These are phyloP conservation scores for Alternaria novae-zelandiae DNA, from an alignment of 2,329 filamentous ascomycete genomes.

Conservation along the genomic window DNA sequence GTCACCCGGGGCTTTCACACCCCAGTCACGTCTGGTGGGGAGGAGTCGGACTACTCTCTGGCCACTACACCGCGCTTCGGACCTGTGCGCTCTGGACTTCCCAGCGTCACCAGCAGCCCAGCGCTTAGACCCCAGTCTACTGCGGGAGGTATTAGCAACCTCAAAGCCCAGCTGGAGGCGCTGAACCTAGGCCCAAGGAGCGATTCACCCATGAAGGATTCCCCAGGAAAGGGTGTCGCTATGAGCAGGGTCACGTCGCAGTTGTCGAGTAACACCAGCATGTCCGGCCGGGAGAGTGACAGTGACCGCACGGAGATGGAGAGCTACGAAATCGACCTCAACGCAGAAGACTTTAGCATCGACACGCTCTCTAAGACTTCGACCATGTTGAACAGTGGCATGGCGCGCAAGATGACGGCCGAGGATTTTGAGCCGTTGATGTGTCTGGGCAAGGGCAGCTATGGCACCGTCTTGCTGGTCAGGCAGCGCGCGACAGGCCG, in stretches of 20 bases:
- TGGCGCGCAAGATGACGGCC: conserved; percentile 83
- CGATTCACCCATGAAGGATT: conserved; percentile 60
- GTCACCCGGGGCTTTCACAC: conserved; percentile 59
- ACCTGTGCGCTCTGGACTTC: conserved; percentile 51
- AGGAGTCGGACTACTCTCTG: conserved; percentile 60
- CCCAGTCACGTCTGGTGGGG: conserved; percentile 59
- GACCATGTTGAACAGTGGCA: conserved; percentile 52
- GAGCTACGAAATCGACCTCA: conserved; percentile 82
- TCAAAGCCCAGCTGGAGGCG: conserved; percentile 82
- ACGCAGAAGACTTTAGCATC: conserved; percentile 83
- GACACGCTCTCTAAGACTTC: conserved; percentile 54
- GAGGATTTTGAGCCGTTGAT: conserved; percentile 89
- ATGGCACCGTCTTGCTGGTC: conserved; percentile 91
- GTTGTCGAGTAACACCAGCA: conserved; percentile 63
- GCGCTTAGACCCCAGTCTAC: conserved; percentile 58
- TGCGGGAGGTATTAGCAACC: conserved; percentile 76
- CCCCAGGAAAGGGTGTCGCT: conserved; percentile 55
- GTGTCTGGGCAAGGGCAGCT: conserved; percentile 94
- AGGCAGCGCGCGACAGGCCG: conserved; percentile 87
- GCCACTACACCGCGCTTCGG: conserved; percentile 52
- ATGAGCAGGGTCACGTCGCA: conserved; percentile 42
- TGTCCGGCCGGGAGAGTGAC: conserved; percentile 65
- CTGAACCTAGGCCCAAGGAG: conserved; percentile 70
- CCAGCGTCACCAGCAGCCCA: conserved; percentile 61
- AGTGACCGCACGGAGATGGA: conserved; percentile 75